Conservation (phyloP, 352 stramenopile genomes). For the Thalassiosira livingstoniorum region DNA sequence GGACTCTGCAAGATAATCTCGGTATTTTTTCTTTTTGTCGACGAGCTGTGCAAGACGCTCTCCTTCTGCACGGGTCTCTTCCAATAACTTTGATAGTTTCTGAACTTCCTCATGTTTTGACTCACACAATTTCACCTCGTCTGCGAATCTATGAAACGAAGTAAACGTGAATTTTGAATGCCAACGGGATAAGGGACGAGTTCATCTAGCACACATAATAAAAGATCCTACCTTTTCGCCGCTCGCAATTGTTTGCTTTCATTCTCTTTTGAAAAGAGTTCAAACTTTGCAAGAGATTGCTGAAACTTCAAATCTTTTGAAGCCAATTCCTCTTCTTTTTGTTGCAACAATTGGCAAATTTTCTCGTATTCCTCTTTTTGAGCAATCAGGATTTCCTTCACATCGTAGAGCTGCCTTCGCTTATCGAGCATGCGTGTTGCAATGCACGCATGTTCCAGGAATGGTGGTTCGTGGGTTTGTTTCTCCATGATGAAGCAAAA, state of each 20-base stretch:
- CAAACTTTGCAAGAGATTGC: slow-evolving; percentile 15
- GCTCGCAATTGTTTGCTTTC: slow-evolving; percentile 15
- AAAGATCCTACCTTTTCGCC: slow-evolving; percentile 24
- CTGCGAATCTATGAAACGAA: slow-evolving; percentile 26
- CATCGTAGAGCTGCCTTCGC: slow-evolving; percentile 55
- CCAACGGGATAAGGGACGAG: slow-evolving; percentile 2
- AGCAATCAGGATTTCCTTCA: slow-evolving; percentile 35
- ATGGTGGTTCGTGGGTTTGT: slow-evolving; percentile 26
- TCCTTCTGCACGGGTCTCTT: slow-evolving; percentile 27
- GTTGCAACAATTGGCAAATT: slow-evolving; percentile 10
- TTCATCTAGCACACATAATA: not conserved
- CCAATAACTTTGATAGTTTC: slow-evolving; percentile 10
- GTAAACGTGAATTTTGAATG: not conserved
- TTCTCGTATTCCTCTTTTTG: slow-evolving; percentile 37
- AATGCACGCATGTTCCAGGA: slow-evolving; percentile 56
- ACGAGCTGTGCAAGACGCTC: slow-evolving; percentile 4
- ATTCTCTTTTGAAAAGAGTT: slow-evolving; percentile 11
- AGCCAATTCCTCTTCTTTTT: slow-evolving; percentile 27
- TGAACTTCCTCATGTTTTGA: not conserved
- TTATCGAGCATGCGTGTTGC: slow-evolving; percentile 57
- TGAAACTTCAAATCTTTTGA: slow-evolving; percentile 43
- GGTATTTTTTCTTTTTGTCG: slow-evolving; percentile 19
- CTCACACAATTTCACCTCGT: slow-evolving; percentile 35
- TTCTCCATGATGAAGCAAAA: too few species aligned
- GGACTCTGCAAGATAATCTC: not conserved